Evolutionary conservation across 2,329 filamentous ascomycete genomes (phyloP).

Genomic region (Alternaria incomplexa): DNA sequence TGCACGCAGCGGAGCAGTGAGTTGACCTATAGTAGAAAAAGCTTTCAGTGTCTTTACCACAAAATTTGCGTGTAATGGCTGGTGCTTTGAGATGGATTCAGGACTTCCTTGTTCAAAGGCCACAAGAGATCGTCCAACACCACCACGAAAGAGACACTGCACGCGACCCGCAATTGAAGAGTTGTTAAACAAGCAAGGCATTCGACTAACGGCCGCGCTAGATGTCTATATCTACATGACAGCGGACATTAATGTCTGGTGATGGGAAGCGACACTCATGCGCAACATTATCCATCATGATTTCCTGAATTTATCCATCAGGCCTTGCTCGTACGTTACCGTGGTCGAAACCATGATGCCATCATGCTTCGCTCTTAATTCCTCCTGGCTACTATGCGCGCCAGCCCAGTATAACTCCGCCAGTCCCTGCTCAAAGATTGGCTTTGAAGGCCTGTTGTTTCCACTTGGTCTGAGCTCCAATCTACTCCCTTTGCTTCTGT

Average conservation of each 20-base stretch:
- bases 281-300: neutral
- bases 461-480: neutral
- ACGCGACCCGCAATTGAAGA: neutral
- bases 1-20: neutral
- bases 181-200: neutral
- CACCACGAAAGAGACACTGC: neutral
- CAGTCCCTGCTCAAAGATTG: neutral
- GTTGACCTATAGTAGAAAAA: neutral
- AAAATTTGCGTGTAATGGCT: neutral
- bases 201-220: neutral
- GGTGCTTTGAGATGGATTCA: neutral
- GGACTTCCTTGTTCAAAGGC: neutral
- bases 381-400: constrained; percentile 14
- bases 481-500: neutral
- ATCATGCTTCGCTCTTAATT: constrained; percentile 5
- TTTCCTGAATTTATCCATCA: neutral
- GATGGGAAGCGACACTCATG: neutral
- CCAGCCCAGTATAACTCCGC: constrained; percentile 3
- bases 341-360: constrained; percentile 7
- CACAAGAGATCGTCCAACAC: neutral
- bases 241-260: neutral
- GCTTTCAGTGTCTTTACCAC: neutral
- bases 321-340: neutral
- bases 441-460: neutral
- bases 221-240: neutral